Evolutionary conservation across 148 eudicot genomes (phyloP).

Genomic region (Tetragonia tetragonoides): DNA sequence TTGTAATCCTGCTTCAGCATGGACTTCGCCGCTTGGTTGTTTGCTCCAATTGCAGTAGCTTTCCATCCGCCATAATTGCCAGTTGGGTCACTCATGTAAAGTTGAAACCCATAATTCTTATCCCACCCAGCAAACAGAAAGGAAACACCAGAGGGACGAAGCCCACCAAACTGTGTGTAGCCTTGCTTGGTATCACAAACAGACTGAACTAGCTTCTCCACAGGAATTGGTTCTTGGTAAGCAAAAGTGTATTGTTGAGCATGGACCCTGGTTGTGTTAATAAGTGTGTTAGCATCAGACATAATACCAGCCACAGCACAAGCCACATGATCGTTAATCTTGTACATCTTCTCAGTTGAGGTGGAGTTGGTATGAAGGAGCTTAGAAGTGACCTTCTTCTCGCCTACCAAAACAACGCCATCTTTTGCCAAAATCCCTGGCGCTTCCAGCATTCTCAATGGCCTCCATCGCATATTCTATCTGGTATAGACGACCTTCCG

Average conservation of each 20-base stretch:
- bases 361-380: constrained; percentile 85
- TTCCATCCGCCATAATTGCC: no score
- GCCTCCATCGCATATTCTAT: constrained; percentile 99
- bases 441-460: constrained; percentile 85
- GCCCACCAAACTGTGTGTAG: no score
- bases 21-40: no score
- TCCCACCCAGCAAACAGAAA: no score
- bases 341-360: constrained; percentile 86
- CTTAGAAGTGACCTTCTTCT: constrained; percentile 91
- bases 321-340: constrained; percentile 89
- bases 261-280: constrained; percentile 83
- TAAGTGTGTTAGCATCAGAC: constrained; percentile 94
- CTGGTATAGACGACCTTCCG: constrained; percentile 94
- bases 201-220: no score
- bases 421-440: constrained; percentile 80
- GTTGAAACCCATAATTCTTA: no score
- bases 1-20: no score
- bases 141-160: no score
- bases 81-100: no score
- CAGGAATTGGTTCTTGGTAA: constrained; percentile 40
- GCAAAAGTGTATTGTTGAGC: constrained; percentile 73
- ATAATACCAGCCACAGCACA: constrained; percentile 95
- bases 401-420: constrained; percentile 83
- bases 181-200: no score
- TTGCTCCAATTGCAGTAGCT: no score